phyloP scores from a whole-genome alignment of 179 eudicot species.

The Gypsophila paniculata region DNA sequence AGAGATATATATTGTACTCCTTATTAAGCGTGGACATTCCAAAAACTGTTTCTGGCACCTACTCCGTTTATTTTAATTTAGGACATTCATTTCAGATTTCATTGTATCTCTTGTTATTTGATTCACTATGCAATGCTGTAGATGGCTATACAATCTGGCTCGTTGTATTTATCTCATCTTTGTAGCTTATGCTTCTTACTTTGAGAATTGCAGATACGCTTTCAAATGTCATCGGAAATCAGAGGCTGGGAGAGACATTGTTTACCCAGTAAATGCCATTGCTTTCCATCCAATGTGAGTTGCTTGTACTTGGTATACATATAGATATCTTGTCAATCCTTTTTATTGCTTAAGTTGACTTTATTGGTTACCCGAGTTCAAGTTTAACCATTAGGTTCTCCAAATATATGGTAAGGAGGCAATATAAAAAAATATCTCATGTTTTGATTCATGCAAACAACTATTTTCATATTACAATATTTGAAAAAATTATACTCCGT shows the following conservation, averaged over 20 bases:
- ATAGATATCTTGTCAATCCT: neutral
- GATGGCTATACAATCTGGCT: neutral
- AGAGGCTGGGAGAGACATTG: conserved; percentile 91
- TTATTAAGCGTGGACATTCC: too few relatives aligned
- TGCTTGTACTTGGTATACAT: neutral
- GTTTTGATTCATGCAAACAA: neutral
- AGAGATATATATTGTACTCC: too few relatives aligned
- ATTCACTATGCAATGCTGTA: neutral
- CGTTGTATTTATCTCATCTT: neutral
- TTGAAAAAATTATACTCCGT: too few relatives aligned
- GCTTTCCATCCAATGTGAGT: conserved; percentile 98
- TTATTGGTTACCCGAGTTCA: neutral
- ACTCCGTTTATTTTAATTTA: neutral
- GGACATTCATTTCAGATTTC: neutral
- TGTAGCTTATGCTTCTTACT: conserved; percentile 17
- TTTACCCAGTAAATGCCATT: conserved; percentile 91
- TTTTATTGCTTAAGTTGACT: neutral
- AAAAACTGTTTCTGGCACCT: neutral
- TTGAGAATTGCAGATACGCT: conserved; percentile 58
- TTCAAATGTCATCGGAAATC: conserved; percentile 91
- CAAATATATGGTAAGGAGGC: too few relatives aligned
- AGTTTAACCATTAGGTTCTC: too few relatives aligned
- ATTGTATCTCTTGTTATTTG: neutral
- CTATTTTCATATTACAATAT: neutral
- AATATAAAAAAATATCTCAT: neutral